Conservation (phyloP, 768 basidiomycete genomes). For the Leccinum uliginosum region DNA sequence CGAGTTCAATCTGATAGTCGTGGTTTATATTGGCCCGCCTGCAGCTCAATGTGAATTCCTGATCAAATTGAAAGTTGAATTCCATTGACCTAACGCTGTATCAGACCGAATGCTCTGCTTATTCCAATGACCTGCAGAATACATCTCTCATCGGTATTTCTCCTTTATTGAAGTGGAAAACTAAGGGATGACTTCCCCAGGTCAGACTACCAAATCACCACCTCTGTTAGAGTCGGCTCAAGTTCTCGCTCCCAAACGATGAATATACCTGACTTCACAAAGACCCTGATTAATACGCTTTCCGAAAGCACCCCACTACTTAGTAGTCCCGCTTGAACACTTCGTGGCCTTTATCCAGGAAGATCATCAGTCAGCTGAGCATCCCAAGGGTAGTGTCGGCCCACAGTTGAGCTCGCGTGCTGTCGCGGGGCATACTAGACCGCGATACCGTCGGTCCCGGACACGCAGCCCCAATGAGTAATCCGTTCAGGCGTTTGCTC, state of each 20-base stretch:
- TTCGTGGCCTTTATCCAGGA: slow-evolving; percentile 88
- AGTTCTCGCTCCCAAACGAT: no score
- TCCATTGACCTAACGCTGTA: not conserved
- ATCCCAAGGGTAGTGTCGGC: slow-evolving; percentile 40
- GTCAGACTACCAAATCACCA: not conserved
- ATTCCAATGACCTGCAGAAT: not conserved
- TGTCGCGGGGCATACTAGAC: slow-evolving; percentile 84
- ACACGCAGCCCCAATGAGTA: slow-evolving; percentile 83
- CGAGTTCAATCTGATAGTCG: not conserved
- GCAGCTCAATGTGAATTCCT: not conserved
- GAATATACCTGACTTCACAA: no score
- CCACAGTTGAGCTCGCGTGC: slow-evolving; percentile 38
- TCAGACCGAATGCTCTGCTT: not conserved
- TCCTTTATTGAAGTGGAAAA: not conserved
- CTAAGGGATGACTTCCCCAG: not conserved
- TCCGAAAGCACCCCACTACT: not conserved
- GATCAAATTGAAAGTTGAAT: slow-evolving; percentile 1
- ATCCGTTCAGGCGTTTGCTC: slow-evolving; percentile 70
- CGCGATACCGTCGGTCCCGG: slow-evolving; percentile 79
- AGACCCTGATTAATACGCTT: no score
- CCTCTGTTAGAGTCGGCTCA: not conserved
- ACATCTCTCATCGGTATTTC: not conserved
- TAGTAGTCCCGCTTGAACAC: slow-evolving; percentile 65
- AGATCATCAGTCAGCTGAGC: slow-evolving; percentile 72
- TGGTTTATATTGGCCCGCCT: slow-evolving; percentile 1